Conservation (phyloP, 2,329 filamentous ascomycete species). For the Beauveria bassiana region DNA sequence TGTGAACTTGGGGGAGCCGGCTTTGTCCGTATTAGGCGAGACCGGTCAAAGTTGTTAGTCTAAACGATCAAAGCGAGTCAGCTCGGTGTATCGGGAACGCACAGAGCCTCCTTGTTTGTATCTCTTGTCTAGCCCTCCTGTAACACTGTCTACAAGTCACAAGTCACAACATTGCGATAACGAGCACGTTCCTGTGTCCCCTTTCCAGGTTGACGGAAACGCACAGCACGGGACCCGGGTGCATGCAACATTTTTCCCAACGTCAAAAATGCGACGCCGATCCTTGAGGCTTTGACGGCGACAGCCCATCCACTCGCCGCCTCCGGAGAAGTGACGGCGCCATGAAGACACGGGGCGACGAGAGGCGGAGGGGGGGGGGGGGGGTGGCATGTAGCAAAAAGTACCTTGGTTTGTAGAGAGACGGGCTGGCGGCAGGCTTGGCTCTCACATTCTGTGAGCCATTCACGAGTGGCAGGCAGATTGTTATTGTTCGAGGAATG, state of each 20-base stretch:
- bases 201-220: background rate
- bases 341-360: background rate
- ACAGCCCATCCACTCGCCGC: too few relatives aligned
- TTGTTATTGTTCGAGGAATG: background rate
- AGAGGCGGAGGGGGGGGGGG: background rate
- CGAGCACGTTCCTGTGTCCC: too few relatives aligned
- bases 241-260: background rate
- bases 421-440: background rate
- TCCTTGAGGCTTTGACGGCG: background rate
- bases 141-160: background rate
- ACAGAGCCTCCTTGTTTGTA: background rate
- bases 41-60: background rate
- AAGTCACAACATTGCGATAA: background rate
- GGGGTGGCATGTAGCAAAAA: background rate
- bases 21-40: conserved; percentile 10
- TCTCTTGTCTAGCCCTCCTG: background rate
- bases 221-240: too few relatives aligned
- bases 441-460: too few relatives aligned
- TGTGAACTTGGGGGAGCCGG: background rate
- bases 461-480: too few relatives aligned
- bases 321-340: too few relatives aligned
- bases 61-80: background rate
- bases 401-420: background rate
- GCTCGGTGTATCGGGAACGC: background rate
- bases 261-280: background rate